Conservation (phyloP, 768 basidiomycete species). For the Tulasnella sp. region DNA sequence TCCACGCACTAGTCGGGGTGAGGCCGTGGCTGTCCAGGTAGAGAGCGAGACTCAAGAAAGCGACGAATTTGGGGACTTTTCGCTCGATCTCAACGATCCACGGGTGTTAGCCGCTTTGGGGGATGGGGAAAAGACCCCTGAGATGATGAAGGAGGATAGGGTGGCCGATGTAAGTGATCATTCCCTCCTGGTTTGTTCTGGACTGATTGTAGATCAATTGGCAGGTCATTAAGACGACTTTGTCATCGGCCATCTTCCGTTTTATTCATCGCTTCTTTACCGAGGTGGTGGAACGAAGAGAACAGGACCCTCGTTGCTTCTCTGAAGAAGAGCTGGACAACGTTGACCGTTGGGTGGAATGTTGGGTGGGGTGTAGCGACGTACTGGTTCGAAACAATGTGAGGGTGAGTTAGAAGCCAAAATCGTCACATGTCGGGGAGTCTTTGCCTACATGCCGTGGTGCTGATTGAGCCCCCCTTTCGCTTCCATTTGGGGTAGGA, state of each 20-base stretch:
- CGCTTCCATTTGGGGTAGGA: conserved; percentile 30
- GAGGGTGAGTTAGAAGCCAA: conserved; percentile 29
- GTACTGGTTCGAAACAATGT: conserved; percentile 43
- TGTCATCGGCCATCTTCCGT: conserved; percentile 44
- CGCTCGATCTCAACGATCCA: conserved; percentile 51
- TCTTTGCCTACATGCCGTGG: not conserved
- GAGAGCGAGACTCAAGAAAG: conserved; percentile 41
- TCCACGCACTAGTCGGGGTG: conserved; percentile 30
- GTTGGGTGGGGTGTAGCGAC: conserved; percentile 61
- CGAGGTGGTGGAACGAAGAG: conserved; percentile 20
- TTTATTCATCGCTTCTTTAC: conserved; percentile 41
- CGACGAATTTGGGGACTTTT: conserved; percentile 52
- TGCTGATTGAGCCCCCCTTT: not conserved
- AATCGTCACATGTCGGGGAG: not conserved
- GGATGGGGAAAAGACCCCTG: conserved; percentile 17
- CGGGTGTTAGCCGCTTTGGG: conserved; percentile 43
- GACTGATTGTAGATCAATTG: conserved; percentile 4
- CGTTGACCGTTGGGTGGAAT: conserved; percentile 49
- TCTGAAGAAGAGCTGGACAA: conserved; percentile 24
- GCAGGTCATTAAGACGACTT: conserved; percentile 38
- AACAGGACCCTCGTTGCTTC: conserved; percentile 9
- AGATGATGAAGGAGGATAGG: conserved; percentile 33
- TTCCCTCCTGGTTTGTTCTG: not conserved
- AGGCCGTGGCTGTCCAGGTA: conserved; percentile 23
- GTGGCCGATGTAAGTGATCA: conserved; percentile 37